A percentile compares a stretch with the other conserved stretches of the same genome.
These are phyloP conservation scores for Golubevia sp. DNA, from an alignment of 1,284 basidiomycete genomes.

Conservation along the genomic window DNA sequence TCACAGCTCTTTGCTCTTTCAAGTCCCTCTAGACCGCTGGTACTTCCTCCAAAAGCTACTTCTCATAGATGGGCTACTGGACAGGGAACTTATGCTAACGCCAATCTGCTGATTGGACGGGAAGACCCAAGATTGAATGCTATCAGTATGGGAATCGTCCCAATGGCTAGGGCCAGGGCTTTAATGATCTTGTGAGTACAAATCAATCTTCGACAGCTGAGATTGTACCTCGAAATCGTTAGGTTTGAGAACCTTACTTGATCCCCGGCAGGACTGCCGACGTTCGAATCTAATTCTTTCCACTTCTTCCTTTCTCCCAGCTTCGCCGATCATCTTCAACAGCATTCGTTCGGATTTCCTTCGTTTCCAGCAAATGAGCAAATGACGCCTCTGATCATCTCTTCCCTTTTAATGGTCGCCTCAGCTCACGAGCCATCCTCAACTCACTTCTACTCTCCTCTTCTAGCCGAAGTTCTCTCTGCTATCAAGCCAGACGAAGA, in stretches of 20 bases:
- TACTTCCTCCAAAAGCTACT: too few relatives aligned
- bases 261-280: too few relatives aligned
- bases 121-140: slow-evolving; percentile 44
- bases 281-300: neutral
- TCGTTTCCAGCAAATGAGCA: slow-evolving; percentile 39
- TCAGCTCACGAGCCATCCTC: slow-evolving; percentile 37
- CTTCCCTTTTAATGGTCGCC: slow-evolving; percentile 38
- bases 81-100: slow-evolving; percentile 18
- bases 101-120: slow-evolving; percentile 26
- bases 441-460: slow-evolving; percentile 20
- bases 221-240: too few relatives aligned
- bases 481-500: slow-evolving; percentile 26
- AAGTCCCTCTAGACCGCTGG: neutral
- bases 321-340: slow-evolving; percentile 43
- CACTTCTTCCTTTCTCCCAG: neutral
- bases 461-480: slow-evolving; percentile 33
- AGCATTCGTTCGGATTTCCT: slow-evolving; percentile 47
- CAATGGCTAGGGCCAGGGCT: slow-evolving; percentile 36
- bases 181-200: slow-evolving; percentile 33
- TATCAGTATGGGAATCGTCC: slow-evolving; percentile 35
- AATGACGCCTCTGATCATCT: slow-evolving; percentile 51
- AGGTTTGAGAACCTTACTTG: too few relatives aligned
- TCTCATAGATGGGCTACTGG: too few relatives aligned
- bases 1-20: neutral
- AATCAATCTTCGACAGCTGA: neutral